A percentile compares a stretch with the other conserved stretches of the same genome.
Conservation (phyloP, 371 early-diverging fungal genomes). For the Dentiscutata heterogama region DNA sequence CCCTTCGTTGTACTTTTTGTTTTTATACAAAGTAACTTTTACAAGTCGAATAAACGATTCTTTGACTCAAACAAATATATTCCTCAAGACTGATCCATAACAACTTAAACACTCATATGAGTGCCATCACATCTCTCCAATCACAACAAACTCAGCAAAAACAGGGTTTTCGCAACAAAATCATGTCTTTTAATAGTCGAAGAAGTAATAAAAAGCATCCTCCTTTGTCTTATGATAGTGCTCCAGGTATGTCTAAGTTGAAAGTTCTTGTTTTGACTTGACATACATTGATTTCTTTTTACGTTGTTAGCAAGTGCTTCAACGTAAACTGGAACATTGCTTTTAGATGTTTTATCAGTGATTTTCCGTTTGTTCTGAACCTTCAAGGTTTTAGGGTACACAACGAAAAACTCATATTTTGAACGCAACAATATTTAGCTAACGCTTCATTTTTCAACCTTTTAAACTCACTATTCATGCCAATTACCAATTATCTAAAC, state of each 20-base stretch:
- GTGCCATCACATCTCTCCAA: slow-evolving; percentile 28
- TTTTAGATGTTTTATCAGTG: slow-evolving; percentile 13
- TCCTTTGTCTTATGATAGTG: slow-evolving; percentile 37
- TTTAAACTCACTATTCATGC: background rate
- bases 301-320: background rate
- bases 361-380: background rate
- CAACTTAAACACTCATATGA: background rate
- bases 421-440: slow-evolving; percentile 14
- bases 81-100: background rate
- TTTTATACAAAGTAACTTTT: too few species aligned
- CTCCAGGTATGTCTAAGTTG: slow-evolving; percentile 33
- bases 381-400: background rate
- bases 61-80: background rate
- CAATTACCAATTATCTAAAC: background rate
- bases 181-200: slow-evolving; percentile 41
- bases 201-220: slow-evolving; percentile 27
- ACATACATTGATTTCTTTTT: background rate
- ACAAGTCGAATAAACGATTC: background rate
- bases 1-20: too few species aligned
- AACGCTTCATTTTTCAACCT: background rate
- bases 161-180: slow-evolving; percentile 34
- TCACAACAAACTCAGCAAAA: slow-evolving; percentile 18
- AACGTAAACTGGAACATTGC: background rate
- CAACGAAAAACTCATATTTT: background rate
- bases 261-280: background rate